Evolutionary conservation across 805 yeast species (phyloP), one percentile per base, ranked within the genome.

Genomic region (Pichia thaimueangensis): DNA sequence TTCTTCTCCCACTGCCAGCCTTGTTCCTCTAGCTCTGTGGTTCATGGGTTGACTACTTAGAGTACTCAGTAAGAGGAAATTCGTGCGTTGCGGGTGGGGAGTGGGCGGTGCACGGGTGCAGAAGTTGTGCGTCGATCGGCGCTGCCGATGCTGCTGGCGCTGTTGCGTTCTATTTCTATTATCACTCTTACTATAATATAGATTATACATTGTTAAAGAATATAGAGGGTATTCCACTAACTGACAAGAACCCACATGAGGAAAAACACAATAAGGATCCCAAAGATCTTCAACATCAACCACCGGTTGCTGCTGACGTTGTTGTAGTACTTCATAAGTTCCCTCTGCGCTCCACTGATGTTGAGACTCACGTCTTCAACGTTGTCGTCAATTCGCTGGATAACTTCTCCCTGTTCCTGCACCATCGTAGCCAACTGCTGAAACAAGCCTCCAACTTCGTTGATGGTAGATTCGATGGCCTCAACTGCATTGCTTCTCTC

Each of bases 391-490:
- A 93, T 93, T 57, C 97, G 71, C 62, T 91, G 97, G 44, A 93
- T 91, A 13, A 84, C 85, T 55, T 93, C 98, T 31, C 97, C 91
- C 64, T 93, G 98, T 62, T 93, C 97, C 48, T 86, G 88, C 7
- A 93, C 97, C 97, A 93, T 91, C 1, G 95, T 83, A 5, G 97
- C 96, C 54, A 93, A 71, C 63, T 93, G 98, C 55, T 86, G 91
- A 67, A 93, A 93, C 47, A 93, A 71, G 38, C 85, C 83, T 33
- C 98, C 98, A 37, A 93, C 95, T 62, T 93, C 97, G 57, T 91
- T 91, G 47, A 93, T 93, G 0, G 98, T 93, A n/a, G 87, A 75
- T 60, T 93, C 98, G 39, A 93, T 93, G 0, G 97, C 86, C 58
- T 91, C 97, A 39, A 93, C 96, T 0, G 98, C 98, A 35, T 80